Base-by-base conservation (phyloP, 306 rosid genomes). In the Pyrus betulifolia region DNA sequence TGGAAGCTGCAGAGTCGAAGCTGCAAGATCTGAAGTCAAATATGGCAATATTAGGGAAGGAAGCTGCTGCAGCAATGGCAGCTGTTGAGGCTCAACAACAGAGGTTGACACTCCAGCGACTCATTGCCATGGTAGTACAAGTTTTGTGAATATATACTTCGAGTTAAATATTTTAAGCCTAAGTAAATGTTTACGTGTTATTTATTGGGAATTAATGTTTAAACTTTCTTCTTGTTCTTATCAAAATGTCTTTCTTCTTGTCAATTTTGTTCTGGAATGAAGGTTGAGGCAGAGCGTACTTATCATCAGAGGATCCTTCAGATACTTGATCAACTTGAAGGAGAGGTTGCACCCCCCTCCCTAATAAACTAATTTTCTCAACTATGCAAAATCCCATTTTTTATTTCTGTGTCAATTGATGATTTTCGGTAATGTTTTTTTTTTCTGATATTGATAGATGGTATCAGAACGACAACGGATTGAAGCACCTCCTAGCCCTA, bases 11-110 rank as follows among this genome's bases (percentile, higher is more conserved):
- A 31, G 98, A 94, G 82, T 73, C 83, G 64, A 95, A 89, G 88
- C 82, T 95, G 72, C 97, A 90, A 58, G 97, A 95, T 78, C 88
- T 95, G 55, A 92, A 92, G 89, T 66, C 92, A 76, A 89, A 89
- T 88, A 89, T 89, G 98, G 86, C 88, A 80, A 90, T 88, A 75
- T 78, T 95, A 85, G 98, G 98, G 74, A 95, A 95, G 93, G 98
- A 95, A 85, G 98, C 98, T 22, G 87, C 92, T 77, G 93, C 98
- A 60, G 96, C 98, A 81, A 89, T 95, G 98, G 87, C 97, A 54
- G 98, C 98, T 83, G 97, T 95, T 67, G 98, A 95, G 87, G 96
- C 96, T 59, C 98, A 92, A 79, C 98, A 95, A 74, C 98, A 95
- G 87, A 90, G 98, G 81, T 73, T 95, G 80, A 95, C 97, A 70